These are phyloP conservation scores for Nannochloropsis salina DNA, from an alignment of 108 stramenopile genomes.

Conservation along the genomic window DNA sequence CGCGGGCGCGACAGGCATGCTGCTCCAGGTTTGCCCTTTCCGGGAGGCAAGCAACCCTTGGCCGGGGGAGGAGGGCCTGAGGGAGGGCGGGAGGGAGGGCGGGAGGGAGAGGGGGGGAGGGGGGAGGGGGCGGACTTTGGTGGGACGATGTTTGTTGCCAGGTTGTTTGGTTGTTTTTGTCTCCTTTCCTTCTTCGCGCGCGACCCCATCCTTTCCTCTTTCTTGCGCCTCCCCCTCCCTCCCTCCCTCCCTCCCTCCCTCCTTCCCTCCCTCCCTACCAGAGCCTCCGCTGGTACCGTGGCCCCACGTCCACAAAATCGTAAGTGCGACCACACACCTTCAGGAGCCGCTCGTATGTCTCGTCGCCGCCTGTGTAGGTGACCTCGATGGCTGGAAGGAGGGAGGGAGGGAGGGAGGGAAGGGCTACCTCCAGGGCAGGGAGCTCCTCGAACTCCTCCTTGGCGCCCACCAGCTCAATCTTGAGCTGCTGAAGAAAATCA, in stretches of 20 bases:
- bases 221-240: no score
- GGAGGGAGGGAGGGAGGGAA: not conserved
- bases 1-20: not conserved
- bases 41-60: no score
- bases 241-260: not conserved
- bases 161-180: not conserved
- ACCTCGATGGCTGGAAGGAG: constrained; percentile 17
- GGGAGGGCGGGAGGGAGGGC: no score
- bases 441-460: constrained; percentile 4
- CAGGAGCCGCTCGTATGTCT: constrained; percentile 1
- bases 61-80: no score
- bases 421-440: not conserved
- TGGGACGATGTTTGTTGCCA: not conserved
- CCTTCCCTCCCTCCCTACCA: constrained; percentile 2
- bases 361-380: constrained; percentile 19
- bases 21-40: no score
- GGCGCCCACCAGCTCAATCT: not conserved
- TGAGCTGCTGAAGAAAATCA: not conserved
- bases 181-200: not conserved
- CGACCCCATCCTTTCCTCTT: not conserved
- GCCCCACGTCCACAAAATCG: not conserved
- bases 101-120: not conserved
- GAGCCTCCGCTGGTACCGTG: not conserved
- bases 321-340: not conserved
- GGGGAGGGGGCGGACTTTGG: not conserved